Evolutionary conservation across 139 green algal genomes (phyloP), one percentile per base, ranked within the genome.

Genomic region (Closterium sp.): DNA sequence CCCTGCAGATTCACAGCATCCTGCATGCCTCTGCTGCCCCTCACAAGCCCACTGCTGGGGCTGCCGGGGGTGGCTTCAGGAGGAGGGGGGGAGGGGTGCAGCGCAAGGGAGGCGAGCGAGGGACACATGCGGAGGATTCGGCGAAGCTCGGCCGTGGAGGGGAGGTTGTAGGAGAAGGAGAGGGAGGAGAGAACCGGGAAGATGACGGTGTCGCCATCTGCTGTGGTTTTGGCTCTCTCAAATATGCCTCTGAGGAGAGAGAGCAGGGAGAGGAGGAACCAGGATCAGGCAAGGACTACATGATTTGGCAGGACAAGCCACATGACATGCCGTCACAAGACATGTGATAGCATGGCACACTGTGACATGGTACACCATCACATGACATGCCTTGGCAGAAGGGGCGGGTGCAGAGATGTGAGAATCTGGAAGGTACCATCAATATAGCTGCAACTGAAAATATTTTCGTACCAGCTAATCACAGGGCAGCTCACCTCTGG

Each of bases 111-210:
- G 81, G 34, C n/a, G 23, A 91, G 34, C 33, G 19, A 84, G 33
- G 88, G 88, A 28, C 76, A 85, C 88, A 91, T 91, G 25, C 38
- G 88, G 4, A 91, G n/a, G 33, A 91, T 31, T n/a, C 88, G 55
- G 0, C n/a, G 30, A 28, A 91, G 55, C 64, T 91, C 88, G 21
- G 34, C 88, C 0, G 36, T 6, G 31, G 88, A 32, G 12, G 88
- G 88, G 21, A 91, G 88, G 33, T 85, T 23, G 84, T 91, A 66
- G 34, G 55, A 32, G 9, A 91, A 91, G 76, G 84, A 34, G 31
- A 91, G 7, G 28, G 34, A 31, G 25, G n/a, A n/a, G 28, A 91
- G 25, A 34, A 7, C 43, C 10, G 33, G 8, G n/a, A 91, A 88
- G 10, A 66, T 36, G 23, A 38, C 35, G 1, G 87, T 6, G 8